phyloP scores from a whole-genome alignment of 805 yeast species.

The Metschnikowia lachancei region DNA sequence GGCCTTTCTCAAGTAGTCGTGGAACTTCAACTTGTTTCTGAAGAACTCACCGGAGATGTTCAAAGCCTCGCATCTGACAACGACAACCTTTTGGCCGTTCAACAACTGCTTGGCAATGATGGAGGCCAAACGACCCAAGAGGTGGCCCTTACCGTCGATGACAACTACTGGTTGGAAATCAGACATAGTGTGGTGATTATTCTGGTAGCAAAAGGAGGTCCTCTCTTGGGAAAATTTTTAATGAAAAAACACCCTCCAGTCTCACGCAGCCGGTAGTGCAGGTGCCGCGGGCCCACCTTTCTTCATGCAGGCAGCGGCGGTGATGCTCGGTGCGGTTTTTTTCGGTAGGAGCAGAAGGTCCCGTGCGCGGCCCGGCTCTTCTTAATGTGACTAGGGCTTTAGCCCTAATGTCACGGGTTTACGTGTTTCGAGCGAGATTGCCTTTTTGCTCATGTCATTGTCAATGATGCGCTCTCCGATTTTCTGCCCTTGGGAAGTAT shows the following conservation, averaged over 20 bases:
- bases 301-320: no score
- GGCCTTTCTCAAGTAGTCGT: slow-evolving; percentile 99
- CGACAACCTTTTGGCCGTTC: slow-evolving; percentile 96
- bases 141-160: slow-evolving; percentile 99
- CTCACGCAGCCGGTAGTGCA: slow-evolving; percentile 11
- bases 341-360: background rate
- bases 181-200: slow-evolving; percentile 48
- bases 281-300: background rate
- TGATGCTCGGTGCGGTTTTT: no score
- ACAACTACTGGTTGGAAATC: slow-evolving; percentile 96
- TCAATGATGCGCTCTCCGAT: background rate
- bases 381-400: background rate
- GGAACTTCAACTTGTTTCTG: slow-evolving; percentile 99
- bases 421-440: background rate
- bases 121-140: slow-evolving; percentile 99
- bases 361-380: background rate
- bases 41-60: slow-evolving; percentile 99
- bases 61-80: slow-evolving; percentile 96
- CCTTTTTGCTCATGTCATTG: background rate
- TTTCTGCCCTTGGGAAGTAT: background rate
- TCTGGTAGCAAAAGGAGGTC: slow-evolving; percentile 10
- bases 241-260: slow-evolving; percentile 10
- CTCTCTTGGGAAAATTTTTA: slow-evolving; percentile 15
- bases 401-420: background rate
- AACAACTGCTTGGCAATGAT: slow-evolving; percentile 97